phyloP scores from a whole-genome alignment of 2,329 filamentous ascomycete species.

The Diaporthe sp. region DNA sequence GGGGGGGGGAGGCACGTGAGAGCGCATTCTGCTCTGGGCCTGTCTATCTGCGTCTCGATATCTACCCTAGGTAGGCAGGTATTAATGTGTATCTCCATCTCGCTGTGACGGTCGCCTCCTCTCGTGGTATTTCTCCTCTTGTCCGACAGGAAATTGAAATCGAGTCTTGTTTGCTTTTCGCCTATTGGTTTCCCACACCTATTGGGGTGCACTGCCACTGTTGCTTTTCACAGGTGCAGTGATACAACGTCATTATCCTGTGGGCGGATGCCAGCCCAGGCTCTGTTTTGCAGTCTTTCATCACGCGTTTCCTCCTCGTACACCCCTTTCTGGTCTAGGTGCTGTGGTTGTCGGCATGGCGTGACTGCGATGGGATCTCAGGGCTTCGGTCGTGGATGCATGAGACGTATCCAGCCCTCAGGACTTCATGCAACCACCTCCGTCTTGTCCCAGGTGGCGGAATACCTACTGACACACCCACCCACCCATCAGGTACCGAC shows the following conservation, averaged over 20 bases:
- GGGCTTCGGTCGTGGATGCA: constrained; percentile 15
- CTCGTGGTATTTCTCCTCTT: not conserved
- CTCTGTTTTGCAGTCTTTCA: not conserved
- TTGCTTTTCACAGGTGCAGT: constrained; percentile 23
- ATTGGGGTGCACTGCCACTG: constrained; percentile 26
- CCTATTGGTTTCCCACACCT: not conserved
- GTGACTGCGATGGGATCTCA: constrained; percentile 11
- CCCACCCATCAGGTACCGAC: not conserved
- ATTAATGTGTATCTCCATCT: not conserved
- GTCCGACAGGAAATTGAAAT: not conserved
- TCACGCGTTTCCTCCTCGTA: not conserved
- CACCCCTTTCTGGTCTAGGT: constrained; percentile 11
- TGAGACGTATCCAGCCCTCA: constrained; percentile 15
- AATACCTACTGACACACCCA: not conserved
- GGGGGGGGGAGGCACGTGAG: not conserved
- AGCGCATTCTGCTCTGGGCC: too few relatives aligned
- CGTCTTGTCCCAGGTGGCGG: constrained; percentile 18
- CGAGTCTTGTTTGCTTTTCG: not conserved
- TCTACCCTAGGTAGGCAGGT: not conserved
- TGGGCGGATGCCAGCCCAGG: constrained; percentile 11
- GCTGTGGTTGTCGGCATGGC: constrained; percentile 5
- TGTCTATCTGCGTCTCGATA: not conserved
- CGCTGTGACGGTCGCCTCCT: not conserved
- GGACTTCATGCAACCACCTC: constrained; percentile 15
- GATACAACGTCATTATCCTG: constrained; percentile 27